These are phyloP conservation scores for Elongisporangium anandrum DNA, from an alignment of 352 stramenopile species.

Conservation along the genomic window DNA sequence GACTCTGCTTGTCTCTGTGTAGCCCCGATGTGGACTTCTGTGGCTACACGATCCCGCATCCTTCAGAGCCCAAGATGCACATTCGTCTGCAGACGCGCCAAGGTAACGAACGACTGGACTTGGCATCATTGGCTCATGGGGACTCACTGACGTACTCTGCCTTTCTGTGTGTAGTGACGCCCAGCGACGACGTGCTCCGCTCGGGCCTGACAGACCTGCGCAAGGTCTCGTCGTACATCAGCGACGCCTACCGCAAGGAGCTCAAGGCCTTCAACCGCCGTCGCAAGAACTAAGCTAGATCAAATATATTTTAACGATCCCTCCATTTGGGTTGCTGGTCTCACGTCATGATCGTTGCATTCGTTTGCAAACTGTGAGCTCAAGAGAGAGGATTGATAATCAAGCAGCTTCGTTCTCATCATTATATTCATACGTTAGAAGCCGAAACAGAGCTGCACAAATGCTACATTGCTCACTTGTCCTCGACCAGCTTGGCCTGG, in stretches of 20 bases:
- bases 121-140: background rate
- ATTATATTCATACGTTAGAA: conserved; percentile 9
- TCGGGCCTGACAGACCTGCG: conserved; percentile 65
- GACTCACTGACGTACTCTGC: background rate
- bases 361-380: no score
- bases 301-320: background rate
- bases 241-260: conserved; percentile 76
- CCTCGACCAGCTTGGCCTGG: conserved; percentile 35
- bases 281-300: conserved; percentile 52
- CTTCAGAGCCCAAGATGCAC: conserved; percentile 93
- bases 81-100: conserved; percentile 88
- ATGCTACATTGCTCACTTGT: background rate
- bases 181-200: conserved; percentile 59
- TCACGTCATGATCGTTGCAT: background rate
- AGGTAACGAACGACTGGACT: conserved; percentile 39
- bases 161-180: conserved; percentile 24
- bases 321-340: background rate
- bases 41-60: conserved; percentile 95
- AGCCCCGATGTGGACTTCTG: conserved; percentile 91
- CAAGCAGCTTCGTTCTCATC: background rate
- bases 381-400: no score
- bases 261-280: conserved; percentile 83
- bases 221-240: conserved; percentile 67
- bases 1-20: conserved; percentile 4
- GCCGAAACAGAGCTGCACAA: background rate